Evolutionary conservation across 768 basidiomycete species (phyloP).

Genomic region (Austroboletus festivus): DNA sequence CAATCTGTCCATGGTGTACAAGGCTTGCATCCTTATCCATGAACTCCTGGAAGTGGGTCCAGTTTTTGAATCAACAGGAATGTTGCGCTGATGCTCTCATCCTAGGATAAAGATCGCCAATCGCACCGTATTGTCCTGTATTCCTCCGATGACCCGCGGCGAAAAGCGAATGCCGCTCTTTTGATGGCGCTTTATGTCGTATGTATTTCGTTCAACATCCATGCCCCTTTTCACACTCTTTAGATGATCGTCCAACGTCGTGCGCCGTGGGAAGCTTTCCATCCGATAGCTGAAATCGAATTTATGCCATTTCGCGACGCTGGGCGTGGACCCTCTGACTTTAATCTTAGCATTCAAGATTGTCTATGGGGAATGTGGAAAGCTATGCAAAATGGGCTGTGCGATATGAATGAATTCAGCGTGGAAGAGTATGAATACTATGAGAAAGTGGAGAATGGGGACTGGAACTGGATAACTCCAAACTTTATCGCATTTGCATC

Average conservation of each 20-base stretch:
- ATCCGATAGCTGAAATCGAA: slow-evolving; percentile 87
- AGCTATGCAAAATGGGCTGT: slow-evolving; percentile 86
- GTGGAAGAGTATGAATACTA: slow-evolving; percentile 92
- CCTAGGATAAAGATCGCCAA: slow-evolving; percentile 69
- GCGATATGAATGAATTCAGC: slow-evolving; percentile 92
- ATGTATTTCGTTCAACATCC: slow-evolving; percentile 31
- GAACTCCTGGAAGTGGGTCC: slow-evolving; percentile 75
- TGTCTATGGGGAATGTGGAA: slow-evolving; percentile 88
- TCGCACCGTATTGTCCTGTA: slow-evolving; percentile 83
- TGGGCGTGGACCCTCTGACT: slow-evolving; percentile 87
- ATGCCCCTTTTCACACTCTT: slow-evolving; percentile 17
- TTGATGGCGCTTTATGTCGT: slow-evolving; percentile 92
- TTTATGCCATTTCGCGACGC: slow-evolving; percentile 97
- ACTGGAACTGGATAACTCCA: slow-evolving; percentile 95
- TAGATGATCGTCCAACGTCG: slow-evolving; percentile 92
- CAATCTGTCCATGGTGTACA: slow-evolving; percentile 91
- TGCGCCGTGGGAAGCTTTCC: slow-evolving; percentile 92
- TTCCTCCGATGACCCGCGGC: slow-evolving; percentile 78
- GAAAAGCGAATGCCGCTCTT: slow-evolving; percentile 93
- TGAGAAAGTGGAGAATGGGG: slow-evolving; percentile 93
- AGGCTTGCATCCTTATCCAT: slow-evolving; percentile 88
- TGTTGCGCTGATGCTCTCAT: slow-evolving; percentile 21
- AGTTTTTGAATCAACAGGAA: slow-evolving; percentile 14
- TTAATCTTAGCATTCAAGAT: slow-evolving; percentile 90
- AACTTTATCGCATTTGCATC: slow-evolving; percentile 94